Evolutionary conservation across 768 basidiomycete species (phyloP).

Genomic region (Lactifluus subvellereus): DNA sequence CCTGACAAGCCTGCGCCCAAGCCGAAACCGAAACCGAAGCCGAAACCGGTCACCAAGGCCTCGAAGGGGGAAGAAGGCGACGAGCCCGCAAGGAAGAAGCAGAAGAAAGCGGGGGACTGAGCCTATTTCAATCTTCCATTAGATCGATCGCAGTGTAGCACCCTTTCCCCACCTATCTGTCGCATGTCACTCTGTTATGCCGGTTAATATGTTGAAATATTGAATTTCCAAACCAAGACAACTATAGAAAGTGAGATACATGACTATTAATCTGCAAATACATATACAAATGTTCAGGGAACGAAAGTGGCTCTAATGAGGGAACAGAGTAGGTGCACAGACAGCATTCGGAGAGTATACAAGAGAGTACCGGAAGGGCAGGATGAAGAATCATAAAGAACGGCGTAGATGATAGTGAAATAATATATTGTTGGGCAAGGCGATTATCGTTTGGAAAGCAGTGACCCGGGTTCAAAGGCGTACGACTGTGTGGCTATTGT

Average conservation of each 20-base stretch:
- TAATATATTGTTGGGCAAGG: not conserved
- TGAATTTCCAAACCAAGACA: slow-evolving; percentile 5
- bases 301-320: slow-evolving; percentile 1
- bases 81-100: slow-evolving; percentile 70
- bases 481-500: slow-evolving; percentile 33
- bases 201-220: not conserved
- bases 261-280: slow-evolving; percentile 10
- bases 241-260: slow-evolving; percentile 11
- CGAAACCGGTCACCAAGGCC: slow-evolving; percentile 40
- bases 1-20: slow-evolving; percentile 19
- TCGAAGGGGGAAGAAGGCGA: slow-evolving; percentile 37
- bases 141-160: not conserved
- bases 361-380: not conserved
- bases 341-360: not conserved
- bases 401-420: slow-evolving; percentile 4
- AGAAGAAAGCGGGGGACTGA: slow-evolving; percentile 48
- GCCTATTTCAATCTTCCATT: not conserved
- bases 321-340: slow-evolving; percentile 3
- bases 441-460: slow-evolving; percentile 50
- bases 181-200: not conserved
- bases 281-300: slow-evolving; percentile 1
- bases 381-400: not conserved
- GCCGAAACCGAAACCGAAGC: slow-evolving; percentile 36
- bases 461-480: slow-evolving; percentile 71
- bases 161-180: not conserved